Percentiles rank a stretch among this genome's conserved stretches.
Conservation (phyloP, 129 eudicot genomes). For the Pseudognaphalium luteoalbum region DNA sequence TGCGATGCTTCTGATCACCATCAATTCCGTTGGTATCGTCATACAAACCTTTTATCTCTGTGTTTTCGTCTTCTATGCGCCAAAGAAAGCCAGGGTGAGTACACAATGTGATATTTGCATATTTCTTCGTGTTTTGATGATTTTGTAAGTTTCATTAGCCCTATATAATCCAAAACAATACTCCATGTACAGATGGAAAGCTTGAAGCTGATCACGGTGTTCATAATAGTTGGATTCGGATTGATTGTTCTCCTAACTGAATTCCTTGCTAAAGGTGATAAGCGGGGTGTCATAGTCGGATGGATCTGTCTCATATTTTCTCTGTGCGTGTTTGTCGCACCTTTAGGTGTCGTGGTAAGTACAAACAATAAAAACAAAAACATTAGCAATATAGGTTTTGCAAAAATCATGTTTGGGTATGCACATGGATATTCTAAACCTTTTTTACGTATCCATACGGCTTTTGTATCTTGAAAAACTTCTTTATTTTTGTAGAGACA, state of each 20-base stretch:
- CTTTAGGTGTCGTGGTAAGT: constrained; percentile 77
- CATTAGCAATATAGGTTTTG: neutral
- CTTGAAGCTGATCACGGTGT: constrained; percentile 40
- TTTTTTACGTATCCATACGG: too few relatives aligned
- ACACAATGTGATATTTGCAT: neutral
- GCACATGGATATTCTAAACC: neutral
- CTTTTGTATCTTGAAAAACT: neutral
- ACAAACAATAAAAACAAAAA: neutral
- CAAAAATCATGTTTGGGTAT: too few relatives aligned
- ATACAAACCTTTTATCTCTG: constrained; percentile 62
- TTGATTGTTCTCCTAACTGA: constrained; percentile 55
- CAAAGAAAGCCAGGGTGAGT: constrained; percentile 52
- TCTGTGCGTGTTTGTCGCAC: constrained; percentile 82
- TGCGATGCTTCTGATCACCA: constrained; percentile 70
- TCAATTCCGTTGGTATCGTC: constrained; percentile 72
- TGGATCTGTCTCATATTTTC: constrained; percentile 89
- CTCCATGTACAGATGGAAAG: constrained; percentile 56
- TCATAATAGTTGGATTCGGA: constrained; percentile 64
- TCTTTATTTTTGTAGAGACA: constrained; percentile 50
- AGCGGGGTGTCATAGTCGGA: constrained; percentile 66
- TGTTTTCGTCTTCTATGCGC: constrained; percentile 66
- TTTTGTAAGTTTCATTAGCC: neutral
- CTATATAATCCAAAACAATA: neutral
- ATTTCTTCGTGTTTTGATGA: neutral
- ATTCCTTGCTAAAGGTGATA: constrained; percentile 42